Conservation (phyloP, 2,329 filamentous ascomycete species). For the Bipolaris bicolor region DNA sequence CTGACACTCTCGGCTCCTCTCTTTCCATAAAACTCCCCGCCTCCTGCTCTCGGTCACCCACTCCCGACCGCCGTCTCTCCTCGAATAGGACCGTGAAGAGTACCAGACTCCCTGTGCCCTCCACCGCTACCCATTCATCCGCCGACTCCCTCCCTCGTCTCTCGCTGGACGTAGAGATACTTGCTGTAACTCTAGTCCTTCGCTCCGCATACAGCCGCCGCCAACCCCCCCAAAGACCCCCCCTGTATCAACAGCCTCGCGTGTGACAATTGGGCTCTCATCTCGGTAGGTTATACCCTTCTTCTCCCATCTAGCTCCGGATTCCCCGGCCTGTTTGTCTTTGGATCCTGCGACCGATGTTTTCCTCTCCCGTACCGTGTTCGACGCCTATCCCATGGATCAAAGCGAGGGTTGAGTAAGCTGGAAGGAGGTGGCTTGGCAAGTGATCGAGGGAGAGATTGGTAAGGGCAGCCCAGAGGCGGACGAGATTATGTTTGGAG, state of each 20-base stretch:
- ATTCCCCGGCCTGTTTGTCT: conserved; percentile 1
- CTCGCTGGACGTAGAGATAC: conserved; percentile 43
- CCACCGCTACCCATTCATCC: conserved; percentile 24
- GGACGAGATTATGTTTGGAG: conserved; percentile 2
- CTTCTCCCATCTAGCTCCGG: conserved; percentile 18
- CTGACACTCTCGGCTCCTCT: conserved; percentile 42
- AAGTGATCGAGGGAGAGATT: neutral
- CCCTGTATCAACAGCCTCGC: conserved; percentile 37
- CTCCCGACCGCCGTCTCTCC: conserved; percentile 46
- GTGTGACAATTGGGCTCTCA: conserved; percentile 24
- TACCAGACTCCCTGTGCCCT: conserved; percentile 41
- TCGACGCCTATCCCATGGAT: neutral
- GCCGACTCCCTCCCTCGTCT: conserved; percentile 26
- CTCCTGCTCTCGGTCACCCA: conserved; percentile 46
- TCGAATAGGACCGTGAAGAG: conserved; percentile 43
- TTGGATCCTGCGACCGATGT: neutral
- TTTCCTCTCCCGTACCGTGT: neutral
- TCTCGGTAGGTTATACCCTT: conserved; percentile 35
- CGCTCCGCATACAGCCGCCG: conserved; percentile 51
- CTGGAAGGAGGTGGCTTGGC: neutral
- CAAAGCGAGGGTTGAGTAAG: neutral
- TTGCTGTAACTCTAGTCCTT: conserved; percentile 42
- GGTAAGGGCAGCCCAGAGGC: conserved; percentile 1
- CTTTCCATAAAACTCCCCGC: conserved; percentile 45
- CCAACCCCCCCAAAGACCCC: conserved; percentile 22